Evolutionary conservation across 306 rosid genomes (phyloP).

Genomic region (Abrus pulchellus): DNA sequence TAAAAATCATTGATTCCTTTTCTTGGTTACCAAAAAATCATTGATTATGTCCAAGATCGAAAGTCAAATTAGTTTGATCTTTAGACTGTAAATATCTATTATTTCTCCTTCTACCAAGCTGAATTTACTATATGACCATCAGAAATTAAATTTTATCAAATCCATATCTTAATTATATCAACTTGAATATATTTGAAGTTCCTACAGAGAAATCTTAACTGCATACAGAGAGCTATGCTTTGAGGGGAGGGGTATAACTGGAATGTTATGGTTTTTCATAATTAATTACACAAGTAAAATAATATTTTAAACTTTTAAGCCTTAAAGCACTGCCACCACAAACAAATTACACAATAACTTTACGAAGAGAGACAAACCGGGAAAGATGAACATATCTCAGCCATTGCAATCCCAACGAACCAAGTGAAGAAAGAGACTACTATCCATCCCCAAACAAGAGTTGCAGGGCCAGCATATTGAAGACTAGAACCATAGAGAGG

Average conservation of each 20-base stretch:
- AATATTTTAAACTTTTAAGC: neutral
- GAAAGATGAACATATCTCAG: conserved; percentile 93
- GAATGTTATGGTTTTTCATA: neutral
- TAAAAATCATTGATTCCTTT: neutral
- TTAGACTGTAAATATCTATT: neutral
- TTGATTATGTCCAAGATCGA: neutral
- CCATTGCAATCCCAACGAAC: conserved; percentile 91
- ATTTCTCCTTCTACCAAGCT: neutral
- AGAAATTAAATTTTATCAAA: neutral
- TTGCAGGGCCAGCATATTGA: conserved; percentile 85
- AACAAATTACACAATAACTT: neutral
- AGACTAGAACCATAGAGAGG: conserved; percentile 89
- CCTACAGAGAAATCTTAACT: neutral
- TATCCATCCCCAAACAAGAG: conserved; percentile 93
- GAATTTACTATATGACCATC: neutral
- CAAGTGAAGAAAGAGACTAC: conserved; percentile 89
- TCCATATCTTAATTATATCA: neutral
- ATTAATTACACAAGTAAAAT: neutral
- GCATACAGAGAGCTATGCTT: neutral
- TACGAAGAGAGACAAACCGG: conserved; percentile 63
- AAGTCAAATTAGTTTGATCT: conserved; percentile 9
- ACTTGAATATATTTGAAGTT: neutral
- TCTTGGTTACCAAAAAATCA: neutral
- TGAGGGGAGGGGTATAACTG: neutral
- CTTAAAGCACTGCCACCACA: neutral